Evolutionary conservation across 257 asterid genomes (phyloP).

Genomic region (Solanum ossicruentum): DNA sequence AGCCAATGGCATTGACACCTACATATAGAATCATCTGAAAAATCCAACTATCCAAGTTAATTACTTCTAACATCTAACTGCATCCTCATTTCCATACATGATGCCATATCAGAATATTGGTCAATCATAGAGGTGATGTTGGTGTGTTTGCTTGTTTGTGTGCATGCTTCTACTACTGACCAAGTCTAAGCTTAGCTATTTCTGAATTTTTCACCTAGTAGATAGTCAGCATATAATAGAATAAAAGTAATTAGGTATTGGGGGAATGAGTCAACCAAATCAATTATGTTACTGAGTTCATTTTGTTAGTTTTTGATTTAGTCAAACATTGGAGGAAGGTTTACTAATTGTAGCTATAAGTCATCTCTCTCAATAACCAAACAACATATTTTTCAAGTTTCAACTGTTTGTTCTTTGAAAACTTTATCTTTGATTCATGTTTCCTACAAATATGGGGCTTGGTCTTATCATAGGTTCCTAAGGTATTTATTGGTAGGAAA

Average conservation of each 20-base stretch:
- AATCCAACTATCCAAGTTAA: neutral
- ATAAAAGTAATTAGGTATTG: neutral
- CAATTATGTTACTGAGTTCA: neutral
- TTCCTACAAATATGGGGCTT: neutral
- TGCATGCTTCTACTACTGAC: neutral
- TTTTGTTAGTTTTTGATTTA: neutral
- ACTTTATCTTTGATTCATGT: neutral
- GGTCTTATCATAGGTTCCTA: no score
- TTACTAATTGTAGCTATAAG: neutral
- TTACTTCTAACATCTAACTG: neutral
- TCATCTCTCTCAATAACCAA: neutral
- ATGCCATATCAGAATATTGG: neutral
- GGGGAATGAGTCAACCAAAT: neutral
- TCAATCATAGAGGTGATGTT: neutral
- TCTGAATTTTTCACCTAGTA: neutral
- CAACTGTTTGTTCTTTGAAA: neutral
- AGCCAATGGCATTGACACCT: neutral
- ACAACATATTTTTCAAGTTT: neutral
- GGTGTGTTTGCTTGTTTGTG: neutral
- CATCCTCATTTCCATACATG: neutral
- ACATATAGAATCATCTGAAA: neutral
- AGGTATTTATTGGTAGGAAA: no score
- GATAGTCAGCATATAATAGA: neutral
- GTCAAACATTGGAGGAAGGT: neutral
- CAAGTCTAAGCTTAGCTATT: neutral